These are phyloP conservation scores for Sporothrix curviconia DNA, from an alignment of 2,329 filamentous ascomycete genomes.

Conservation along the genomic window DNA sequence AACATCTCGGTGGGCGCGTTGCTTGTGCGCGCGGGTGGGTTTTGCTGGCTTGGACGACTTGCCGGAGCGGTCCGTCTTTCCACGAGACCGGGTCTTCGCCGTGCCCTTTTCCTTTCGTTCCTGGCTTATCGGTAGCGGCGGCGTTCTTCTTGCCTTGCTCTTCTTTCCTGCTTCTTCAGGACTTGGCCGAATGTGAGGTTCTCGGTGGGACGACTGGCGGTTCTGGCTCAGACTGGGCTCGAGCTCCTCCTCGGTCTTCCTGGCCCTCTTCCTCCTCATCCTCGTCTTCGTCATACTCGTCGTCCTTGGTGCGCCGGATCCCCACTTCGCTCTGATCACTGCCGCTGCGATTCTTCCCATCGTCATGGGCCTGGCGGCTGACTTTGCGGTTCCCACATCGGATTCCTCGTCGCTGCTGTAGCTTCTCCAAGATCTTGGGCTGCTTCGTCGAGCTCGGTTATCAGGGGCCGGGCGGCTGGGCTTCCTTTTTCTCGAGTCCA, in stretches of 20 bases:
- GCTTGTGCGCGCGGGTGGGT: constrained; percentile 58
- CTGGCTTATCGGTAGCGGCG: neutral
- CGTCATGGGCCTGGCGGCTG: constrained; percentile 23
- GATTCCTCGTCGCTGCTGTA: constrained; percentile 7
- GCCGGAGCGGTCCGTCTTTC: constrained; percentile 32
- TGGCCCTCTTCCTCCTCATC: constrained; percentile 27
- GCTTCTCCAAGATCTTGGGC: neutral
- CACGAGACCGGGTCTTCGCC: neutral
- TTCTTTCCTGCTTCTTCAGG: constrained; percentile 12
- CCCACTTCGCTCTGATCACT: constrained; percentile 9
- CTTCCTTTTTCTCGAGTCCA: constrained; percentile 38
- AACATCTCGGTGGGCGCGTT: constrained; percentile 78
- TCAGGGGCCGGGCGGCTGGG: constrained; percentile 31
- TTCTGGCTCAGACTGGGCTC: neutral
- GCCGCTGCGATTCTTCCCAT: constrained; percentile 16
- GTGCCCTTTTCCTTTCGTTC: neutral
- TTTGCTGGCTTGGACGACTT: constrained; percentile 16
- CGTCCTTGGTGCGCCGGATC: constrained; percentile 20
- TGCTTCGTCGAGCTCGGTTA: constrained; percentile 34
- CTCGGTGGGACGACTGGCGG: constrained; percentile 12
- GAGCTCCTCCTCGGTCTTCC: neutral
- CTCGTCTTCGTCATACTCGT: constrained; percentile 29
- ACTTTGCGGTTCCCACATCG: constrained; percentile 2
- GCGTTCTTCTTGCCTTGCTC: neutral
- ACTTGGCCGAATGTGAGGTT: constrained; percentile 17